Base-by-base conservation (phyloP, 352 stramenopile species). In the Globisporangium iwayamae region DNA sequence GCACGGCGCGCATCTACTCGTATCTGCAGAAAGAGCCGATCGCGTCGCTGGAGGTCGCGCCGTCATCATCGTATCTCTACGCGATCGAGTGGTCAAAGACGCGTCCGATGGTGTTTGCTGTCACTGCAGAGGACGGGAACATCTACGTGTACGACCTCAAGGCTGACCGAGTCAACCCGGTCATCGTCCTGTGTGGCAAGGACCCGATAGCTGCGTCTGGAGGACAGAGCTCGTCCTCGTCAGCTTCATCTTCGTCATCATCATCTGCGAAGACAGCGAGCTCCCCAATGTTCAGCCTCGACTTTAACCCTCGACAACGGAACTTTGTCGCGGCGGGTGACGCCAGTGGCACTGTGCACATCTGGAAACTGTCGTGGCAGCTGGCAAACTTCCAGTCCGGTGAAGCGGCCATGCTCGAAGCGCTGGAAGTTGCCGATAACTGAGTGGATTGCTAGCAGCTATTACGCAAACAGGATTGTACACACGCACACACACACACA, bases 341-440 rank as follows among this genome's bases (percentile, higher is more conserved):
- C 58, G 76, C 76, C 16, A 56, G 59, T 1, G 86, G 88, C 13
- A 65, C 77, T 1, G 79, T 92, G 13, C 79, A 93, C 60, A 83
- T 96, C 30, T 94, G 87, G 83, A 94, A 95, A 46, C 70, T 96
- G 6, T 81, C 78, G 39, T 96, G 82, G 83, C 75, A 88, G 34
- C 77, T 96, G 7, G 80, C 83, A 2, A 95, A 91, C 45, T 76
- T 92, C 25, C 84, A 94, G 63, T 75, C 83, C 2, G 80, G 74
- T 8, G 86, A 96, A 73, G 58, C 71, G 0, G 75, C 75, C 16
- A 50, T 91, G 30, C 71, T 94, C 3, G 82, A 91, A 39, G 66
- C 69, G 13, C 30, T 81, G 1, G 75, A 83, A 50, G 69, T 47
- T 4, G 41, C 47, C 9, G 51, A 66, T 4, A 55, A 51, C 13